Evolutionary conservation across 2,329 filamentous ascomycete genomes (phyloP), one percentile per base, ranked within the genome.

Genomic region (Alternaria burnsii): DNA sequence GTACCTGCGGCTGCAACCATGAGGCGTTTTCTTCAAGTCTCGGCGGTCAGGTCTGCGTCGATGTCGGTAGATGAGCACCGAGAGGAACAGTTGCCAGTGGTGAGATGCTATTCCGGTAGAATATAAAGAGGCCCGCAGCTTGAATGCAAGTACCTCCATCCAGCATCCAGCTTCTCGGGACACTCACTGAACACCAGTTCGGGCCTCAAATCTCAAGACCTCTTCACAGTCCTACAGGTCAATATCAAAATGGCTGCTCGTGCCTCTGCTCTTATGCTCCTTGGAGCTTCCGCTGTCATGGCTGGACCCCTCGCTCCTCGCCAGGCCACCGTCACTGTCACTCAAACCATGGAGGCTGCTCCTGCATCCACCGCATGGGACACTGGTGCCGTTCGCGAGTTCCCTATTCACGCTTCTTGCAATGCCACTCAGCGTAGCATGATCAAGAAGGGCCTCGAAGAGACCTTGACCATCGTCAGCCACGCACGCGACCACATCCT

Each of bases 401-500:
- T 78, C 66, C 78, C 80, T 14, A 89, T 91, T 71, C 89, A 91
- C 75, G 73, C 81, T 34, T 90, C 87, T 24, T 91, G 89, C 80
- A 91, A 91, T 69, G 77, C 80, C 50, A 90, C 88, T 2, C 82
- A 90, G 67, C 81, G 80, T 42, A 76, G 76, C 8, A 86, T 89
- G 73, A 81, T 91, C 43, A 76, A 81, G 38, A 76, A 78, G 16
- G 89, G 83, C 6, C 80, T 92, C 0, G 78, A 84, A 18, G 89
- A 91, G 73, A 82, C 87, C 5, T 76, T 88, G 40, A 72, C 78
- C 52, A 80, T 91, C 4, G 87, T 86, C 8, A 75, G 82, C 52
- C 87, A 90, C 69, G 89, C 89, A 7, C 85, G 84, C 60, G 83
- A 88, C 41, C 89, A 91, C 71, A 83, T 89, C 52, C 82, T 87